These are phyloP conservation scores for Ganoderma meredithae DNA, from an alignment of 1,284 basidiomycete species.

Conservation along the genomic window DNA sequence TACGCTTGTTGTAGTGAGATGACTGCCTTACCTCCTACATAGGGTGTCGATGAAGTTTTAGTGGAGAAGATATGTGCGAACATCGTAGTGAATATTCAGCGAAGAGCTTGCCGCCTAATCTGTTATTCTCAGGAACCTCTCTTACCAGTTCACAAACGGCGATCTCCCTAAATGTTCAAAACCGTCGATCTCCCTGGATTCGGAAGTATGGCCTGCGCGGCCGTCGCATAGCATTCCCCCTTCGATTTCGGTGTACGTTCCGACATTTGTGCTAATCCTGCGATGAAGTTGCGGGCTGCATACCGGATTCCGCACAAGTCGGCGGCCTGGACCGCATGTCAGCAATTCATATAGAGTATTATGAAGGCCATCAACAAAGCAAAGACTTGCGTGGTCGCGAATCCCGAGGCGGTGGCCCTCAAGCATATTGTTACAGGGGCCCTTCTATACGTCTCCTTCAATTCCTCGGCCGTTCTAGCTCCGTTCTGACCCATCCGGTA, in stretches of 20 bases:
- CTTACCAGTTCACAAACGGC: too few relatives aligned
- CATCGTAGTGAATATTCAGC: neutral
- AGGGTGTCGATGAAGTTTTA: neutral
- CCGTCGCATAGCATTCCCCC: neutral
- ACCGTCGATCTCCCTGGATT: neutral
- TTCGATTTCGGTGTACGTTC: conserved; percentile 5
- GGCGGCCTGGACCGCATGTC: neutral
- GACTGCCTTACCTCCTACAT: neutral
- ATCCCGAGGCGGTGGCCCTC: neutral
- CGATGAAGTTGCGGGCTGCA: neutral
- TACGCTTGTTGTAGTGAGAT: neutral
- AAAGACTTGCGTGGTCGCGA: neutral
- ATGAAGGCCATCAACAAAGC: neutral
- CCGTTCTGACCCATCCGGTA: neutral
- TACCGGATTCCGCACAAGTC: neutral
- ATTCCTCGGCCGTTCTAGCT: neutral
- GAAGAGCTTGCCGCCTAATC: neutral
- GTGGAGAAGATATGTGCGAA: neutral
- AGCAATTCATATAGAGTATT: neutral
- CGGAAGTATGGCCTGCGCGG: neutral
- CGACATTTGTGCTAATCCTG: neutral
- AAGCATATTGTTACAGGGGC: neutral
- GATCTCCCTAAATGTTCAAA: neutral
- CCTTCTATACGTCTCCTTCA: neutral
- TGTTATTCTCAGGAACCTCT: neutral